Conservation (phyloP, 2,329 filamentous ascomycete genomes). For the Clarireedia monteithiana region DNA sequence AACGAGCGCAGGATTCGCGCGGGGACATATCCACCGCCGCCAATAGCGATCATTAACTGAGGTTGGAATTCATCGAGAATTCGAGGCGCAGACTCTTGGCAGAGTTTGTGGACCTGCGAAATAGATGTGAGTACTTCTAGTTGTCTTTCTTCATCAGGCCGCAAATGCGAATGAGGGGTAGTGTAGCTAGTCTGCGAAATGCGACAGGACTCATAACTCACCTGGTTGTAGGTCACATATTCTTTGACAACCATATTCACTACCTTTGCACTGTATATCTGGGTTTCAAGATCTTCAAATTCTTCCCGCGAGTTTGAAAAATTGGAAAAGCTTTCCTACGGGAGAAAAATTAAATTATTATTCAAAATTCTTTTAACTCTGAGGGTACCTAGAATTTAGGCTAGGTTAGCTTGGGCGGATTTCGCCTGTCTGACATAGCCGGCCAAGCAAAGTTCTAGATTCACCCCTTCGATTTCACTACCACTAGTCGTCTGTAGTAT, state of each 20-base stretch:
- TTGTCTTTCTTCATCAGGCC: neutral
- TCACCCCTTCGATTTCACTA: too few relatives aligned
- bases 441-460: too few relatives aligned
- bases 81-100: constrained; percentile 71
- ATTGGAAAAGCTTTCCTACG: too few relatives aligned
- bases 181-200: neutral
- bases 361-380: neutral
- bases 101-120: constrained; percentile 87
- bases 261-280: too few relatives aligned
- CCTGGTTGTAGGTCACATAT: constrained; percentile 90
- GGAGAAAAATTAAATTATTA: neutral
- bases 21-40: constrained; percentile 93
- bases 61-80: constrained; percentile 85
- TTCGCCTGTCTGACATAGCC: neutral
- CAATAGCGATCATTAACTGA: constrained; percentile 97
- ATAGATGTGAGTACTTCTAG: neutral
- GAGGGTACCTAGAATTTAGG: neutral
- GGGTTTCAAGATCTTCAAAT: too few relatives aligned
- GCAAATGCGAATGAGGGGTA: neutral
- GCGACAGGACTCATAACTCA: constrained; percentile 35
- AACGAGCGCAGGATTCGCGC: constrained; percentile 96
- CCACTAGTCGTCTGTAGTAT: too few relatives aligned
- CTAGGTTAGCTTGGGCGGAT: neutral
- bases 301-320: too few relatives aligned
- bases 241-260: constrained; percentile 68